Conservation (phyloP, 2,329 filamentous ascomycete species). For the Penicillium vulpinum region DNA sequence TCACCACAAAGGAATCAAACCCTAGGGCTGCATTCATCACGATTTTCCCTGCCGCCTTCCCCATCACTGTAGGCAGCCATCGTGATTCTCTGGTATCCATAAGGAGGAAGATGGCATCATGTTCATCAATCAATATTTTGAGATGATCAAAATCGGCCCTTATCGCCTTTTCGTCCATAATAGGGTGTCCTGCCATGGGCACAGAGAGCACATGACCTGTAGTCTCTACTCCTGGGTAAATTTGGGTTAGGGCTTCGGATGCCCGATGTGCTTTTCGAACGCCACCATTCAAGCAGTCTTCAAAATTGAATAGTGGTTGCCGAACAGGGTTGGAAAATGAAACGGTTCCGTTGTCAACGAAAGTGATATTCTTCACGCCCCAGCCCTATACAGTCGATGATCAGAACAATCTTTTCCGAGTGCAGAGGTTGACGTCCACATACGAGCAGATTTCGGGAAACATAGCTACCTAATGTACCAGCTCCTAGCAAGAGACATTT, state of each 20-base stretch:
- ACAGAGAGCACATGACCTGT: conserved; percentile 80
- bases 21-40: conserved; percentile 96
- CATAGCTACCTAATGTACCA: conserved; percentile 90
- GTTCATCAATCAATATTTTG: conserved; percentile 71
- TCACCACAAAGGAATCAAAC: conserved; percentile 95
- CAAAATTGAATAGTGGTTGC: conserved; percentile 87
- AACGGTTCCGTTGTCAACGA: conserved; percentile 89
- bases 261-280: conserved; percentile 79
- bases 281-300: conserved; percentile 83
- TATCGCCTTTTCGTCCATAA: conserved; percentile 69
- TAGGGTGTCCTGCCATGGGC: conserved; percentile 92
- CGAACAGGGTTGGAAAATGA: conserved; percentile 96
- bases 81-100: conserved; percentile 95
- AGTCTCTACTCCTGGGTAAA: conserved; percentile 87
- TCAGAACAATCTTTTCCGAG: conserved; percentile 5
- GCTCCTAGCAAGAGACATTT: conserved; percentile 89
- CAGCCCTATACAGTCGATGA: conserved; percentile 59
- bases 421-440: conserved; percentile 7
- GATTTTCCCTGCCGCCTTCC: conserved; percentile 87
- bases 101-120: conserved; percentile 92
- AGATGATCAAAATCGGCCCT: conserved; percentile 74
- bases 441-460: conserved; percentile 80
- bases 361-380: conserved; percentile 93
- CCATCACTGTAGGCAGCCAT: conserved; percentile 96
- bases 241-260: conserved; percentile 75